Evolutionary conservation across 352 stramenopile genomes (phyloP).

Genomic region (Globisporangium carolinianum): DNA sequence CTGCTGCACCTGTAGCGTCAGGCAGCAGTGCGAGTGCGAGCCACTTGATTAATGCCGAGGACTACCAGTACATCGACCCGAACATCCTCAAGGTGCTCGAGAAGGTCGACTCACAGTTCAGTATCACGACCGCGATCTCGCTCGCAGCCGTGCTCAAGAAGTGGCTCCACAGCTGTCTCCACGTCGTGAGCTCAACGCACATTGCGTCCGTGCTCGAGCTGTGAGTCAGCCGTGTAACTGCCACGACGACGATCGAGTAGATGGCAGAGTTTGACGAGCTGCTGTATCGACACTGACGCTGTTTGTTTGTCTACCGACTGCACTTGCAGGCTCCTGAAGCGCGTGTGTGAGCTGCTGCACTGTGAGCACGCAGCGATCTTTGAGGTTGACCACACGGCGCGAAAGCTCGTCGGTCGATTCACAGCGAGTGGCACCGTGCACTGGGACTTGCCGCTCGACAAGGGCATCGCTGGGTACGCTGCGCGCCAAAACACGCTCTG

Average conservation of each 20-base stretch:
- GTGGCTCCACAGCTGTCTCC: slow-evolving; percentile 62
- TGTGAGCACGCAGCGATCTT: slow-evolving; percentile 69
- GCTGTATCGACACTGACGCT: not conserved
- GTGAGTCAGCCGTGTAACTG: slow-evolving; percentile 6
- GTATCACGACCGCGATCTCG: slow-evolving; percentile 73
- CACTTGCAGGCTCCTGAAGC: slow-evolving; percentile 30
- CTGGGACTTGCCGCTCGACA: slow-evolving; percentile 67
- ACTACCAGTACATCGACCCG: slow-evolving; percentile 68
- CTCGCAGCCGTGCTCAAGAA: slow-evolving; percentile 62
- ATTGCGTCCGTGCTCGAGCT: slow-evolving; percentile 29
- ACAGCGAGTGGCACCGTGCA: slow-evolving; percentile 33
- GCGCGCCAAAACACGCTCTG: slow-evolving; percentile 45
- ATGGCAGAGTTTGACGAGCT: no score
- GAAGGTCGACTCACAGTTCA: slow-evolving; percentile 84
- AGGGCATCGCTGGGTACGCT: slow-evolving; percentile 54
- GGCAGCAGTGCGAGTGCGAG: not conserved
- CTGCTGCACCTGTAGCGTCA: not conserved
- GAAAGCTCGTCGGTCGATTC: slow-evolving; percentile 28
- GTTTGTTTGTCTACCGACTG: no score
- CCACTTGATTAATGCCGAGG: slow-evolving; percentile 33
- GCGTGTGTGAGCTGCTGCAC: slow-evolving; percentile 53
- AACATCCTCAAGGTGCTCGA: slow-evolving; percentile 77
- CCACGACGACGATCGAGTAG: no score
- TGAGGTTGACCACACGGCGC: slow-evolving; percentile 34
- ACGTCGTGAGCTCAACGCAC: slow-evolving; percentile 49